These are phyloP conservation scores for Centella asiatica DNA, from an alignment of 129 eudicot species.

Conservation along the genomic window DNA sequence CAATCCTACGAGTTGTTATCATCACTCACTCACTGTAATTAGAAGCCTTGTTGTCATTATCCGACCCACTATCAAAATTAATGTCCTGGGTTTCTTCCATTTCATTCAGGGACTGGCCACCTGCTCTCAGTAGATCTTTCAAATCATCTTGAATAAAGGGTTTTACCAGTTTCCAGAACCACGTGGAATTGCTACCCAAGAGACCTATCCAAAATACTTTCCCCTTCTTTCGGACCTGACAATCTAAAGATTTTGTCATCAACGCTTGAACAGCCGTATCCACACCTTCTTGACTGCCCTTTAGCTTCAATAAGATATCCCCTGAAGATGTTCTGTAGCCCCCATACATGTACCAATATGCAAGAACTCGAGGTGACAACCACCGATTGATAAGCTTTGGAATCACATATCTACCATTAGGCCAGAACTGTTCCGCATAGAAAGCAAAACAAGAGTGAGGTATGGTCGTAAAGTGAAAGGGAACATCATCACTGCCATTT, in stretches of 20 bases:
- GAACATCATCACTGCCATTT: conserved; percentile 29
- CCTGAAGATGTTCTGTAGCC: conserved; percentile 77
- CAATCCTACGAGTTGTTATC: conserved; percentile 19
- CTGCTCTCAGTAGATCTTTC: conserved; percentile 39
- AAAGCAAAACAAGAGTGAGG: conserved; percentile 63
- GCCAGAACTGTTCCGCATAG: conserved; percentile 83
- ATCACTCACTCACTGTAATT: conserved; percentile 27
- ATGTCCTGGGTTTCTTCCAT: conserved; percentile 13
- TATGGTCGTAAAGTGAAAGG: conserved; percentile 36
- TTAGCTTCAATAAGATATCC: conserved; percentile 78
- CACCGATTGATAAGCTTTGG: conserved; percentile 83
- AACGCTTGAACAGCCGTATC: conserved; percentile 40
- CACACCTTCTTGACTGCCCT: conserved; percentile 60
- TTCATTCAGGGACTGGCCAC: conserved; percentile 17
- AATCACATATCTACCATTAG: conserved; percentile 45
- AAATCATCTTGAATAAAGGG: conserved; percentile 58
- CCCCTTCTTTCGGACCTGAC: conserved; percentile 61
- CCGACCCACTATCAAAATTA: conserved; percentile 25
- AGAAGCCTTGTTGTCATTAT: conserved; percentile 29
- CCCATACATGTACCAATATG: conserved; percentile 93
- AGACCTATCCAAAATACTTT: conserved; percentile 77
- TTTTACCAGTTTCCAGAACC: conserved; percentile 66
- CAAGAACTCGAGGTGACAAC: conserved; percentile 92
- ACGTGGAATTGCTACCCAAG: conserved; percentile 50
- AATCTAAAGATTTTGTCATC: conserved; percentile 46